These are phyloP conservation scores for Solanum ossicruentum DNA, from an alignment of 257 asterid species.

Conservation along the genomic window DNA sequence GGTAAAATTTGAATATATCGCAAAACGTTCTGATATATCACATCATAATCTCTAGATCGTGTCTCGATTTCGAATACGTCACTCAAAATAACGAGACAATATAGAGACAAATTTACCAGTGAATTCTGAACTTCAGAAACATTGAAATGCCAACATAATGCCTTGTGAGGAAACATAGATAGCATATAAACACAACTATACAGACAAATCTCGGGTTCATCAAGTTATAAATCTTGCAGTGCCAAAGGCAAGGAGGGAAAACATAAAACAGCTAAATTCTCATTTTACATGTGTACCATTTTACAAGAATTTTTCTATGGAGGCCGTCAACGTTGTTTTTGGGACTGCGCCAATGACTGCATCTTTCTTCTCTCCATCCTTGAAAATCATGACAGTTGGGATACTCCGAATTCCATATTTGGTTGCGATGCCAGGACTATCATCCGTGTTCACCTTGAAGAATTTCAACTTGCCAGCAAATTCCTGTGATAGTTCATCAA, in stretches of 20 bases:
- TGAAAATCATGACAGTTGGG: slow-evolving; percentile 82
- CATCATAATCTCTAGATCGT: no score
- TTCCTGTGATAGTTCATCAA: slow-evolving; percentile 65
- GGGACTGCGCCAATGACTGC: slow-evolving; percentile 90
- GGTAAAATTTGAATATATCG: no score
- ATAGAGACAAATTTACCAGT: neutral
- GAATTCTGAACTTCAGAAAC: neutral
- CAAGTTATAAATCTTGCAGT: slow-evolving; percentile 11
- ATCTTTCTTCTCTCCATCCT: slow-evolving; percentile 82
- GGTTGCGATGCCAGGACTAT: slow-evolving; percentile 61
- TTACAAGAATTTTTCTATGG: slow-evolving; percentile 77
- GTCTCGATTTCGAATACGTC: no score
- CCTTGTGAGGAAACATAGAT: neutral
- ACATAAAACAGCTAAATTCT: neutral
- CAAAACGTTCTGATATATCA: no score
- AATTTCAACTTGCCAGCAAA: slow-evolving; percentile 67
- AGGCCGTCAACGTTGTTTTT: slow-evolving; percentile 46
- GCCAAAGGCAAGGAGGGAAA: slow-evolving; percentile 4
- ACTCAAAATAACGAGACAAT: no score
- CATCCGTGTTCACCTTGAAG: slow-evolving; percentile 92
- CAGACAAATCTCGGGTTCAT: slow-evolving; percentile 29
- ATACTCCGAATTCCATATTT: slow-evolving; percentile 86
- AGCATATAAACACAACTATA: slow-evolving; percentile 26
- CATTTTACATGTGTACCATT: slow-evolving; percentile 2
- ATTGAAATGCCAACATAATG: slow-evolving; percentile 1